Conservation (phyloP, 2,329 filamentous ascomycete genomes). For the Hymenoscyphus linearis region DNA sequence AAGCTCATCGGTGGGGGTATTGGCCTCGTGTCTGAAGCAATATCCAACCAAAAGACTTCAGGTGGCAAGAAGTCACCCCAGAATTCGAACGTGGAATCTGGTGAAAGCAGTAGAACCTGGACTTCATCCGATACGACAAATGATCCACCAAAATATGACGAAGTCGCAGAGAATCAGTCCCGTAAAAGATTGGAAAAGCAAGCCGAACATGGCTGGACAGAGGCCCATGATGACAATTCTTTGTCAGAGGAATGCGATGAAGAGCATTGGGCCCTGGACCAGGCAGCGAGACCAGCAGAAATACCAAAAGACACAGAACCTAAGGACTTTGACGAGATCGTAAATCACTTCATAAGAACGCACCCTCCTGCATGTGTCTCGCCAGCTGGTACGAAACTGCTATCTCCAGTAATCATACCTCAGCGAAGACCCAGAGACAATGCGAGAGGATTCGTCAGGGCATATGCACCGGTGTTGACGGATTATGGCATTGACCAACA, state of each 20-base stretch:
- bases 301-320: conserved; percentile 3
- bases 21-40: conserved; percentile 26
- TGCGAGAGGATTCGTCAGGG: conserved; percentile 45
- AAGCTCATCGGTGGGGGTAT: conserved; percentile 25
- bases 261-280: conserved; percentile 26
- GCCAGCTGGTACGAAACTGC: conserved; percentile 20
- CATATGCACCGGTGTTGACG: conserved; percentile 45
- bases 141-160: not conserved
- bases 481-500: conserved; percentile 41
- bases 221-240: not conserved
- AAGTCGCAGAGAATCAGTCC: not conserved
- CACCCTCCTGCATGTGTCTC: conserved; percentile 19
- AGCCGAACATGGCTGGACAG: not conserved
- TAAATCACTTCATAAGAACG: conserved; percentile 17
- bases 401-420: conserved; percentile 42
- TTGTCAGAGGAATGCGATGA: conserved; percentile 23
- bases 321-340: conserved; percentile 12
- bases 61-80: too few relatives aligned
- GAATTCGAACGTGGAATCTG: not conserved
- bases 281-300: conserved; percentile 12
- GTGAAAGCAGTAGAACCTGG: not conserved
- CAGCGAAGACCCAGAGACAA: conserved; percentile 46
- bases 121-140: not conserved
- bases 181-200: not conserved
- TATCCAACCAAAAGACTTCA: conserved; percentile 6